Evolutionary conservation across 176 grass and related monocot species (phyloP), one percentile per base, ranked within the genome.

Genomic region (Ananas comosus): DNA sequence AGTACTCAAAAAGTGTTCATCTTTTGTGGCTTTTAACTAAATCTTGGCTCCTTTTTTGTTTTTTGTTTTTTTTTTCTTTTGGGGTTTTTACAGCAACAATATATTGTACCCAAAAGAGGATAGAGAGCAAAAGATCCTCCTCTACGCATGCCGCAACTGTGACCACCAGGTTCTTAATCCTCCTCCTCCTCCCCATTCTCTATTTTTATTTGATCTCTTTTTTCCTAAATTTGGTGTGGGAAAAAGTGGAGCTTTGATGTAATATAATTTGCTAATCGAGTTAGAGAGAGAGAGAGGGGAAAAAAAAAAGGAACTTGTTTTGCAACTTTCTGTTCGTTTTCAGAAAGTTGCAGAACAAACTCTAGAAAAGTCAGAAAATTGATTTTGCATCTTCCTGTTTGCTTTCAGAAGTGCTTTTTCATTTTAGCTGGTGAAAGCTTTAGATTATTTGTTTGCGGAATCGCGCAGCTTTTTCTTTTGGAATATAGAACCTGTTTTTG

Each of bases 101-200:
- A 80, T 80, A 25, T 64, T 80, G 68, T 72, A 80, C 65, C 77
- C 69, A 72, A 80, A 72, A 59, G 77, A 80, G 64, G 77, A 80
- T 12, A 80, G 49, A 47, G 69, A 80, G 13, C 66, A 61, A 51
- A 80, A 80, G 59, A 64, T 80, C 24, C 78, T 73, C 57, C 49
- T 80, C 23, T 80, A 80, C 73, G 61, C 61, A 21, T 80, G 78
- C 68, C 70, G 78, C 18, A 80, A 67, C n/a, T 80, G 77, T 48
- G 58, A 80, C 29, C 77, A 80, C 18, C 70, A 72, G 77, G 69
- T 79, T n/a, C 48, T 65, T 49, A 64, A 13, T 77, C 13, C 14
- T 49, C 9, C 3, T 68, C 23, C 63, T 68, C 23, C 63, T 48
- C 29, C 67, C 0, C 50, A 23, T 19, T 22, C 42, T 42, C 53